Evolutionary conservation across 2,329 filamentous ascomycete species (phyloP).

Genomic region (Diaporthe nobilis): DNA sequence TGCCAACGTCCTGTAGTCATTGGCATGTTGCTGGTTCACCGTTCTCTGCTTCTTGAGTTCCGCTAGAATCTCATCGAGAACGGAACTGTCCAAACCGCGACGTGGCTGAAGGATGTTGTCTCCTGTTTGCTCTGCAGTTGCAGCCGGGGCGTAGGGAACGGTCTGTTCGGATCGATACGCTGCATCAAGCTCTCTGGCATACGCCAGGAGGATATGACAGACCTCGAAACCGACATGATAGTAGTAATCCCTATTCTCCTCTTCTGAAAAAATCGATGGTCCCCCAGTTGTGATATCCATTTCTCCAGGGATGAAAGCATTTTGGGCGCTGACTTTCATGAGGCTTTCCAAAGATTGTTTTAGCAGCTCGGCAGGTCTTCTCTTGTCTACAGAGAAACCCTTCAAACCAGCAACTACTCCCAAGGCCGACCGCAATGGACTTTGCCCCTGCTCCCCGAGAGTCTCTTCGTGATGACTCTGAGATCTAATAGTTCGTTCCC

Average conservation of each 20-base stretch:
- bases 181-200: not conserved
- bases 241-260: conserved; percentile 4
- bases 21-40: not conserved
- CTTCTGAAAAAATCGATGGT: not conserved
- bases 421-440: conserved; percentile 39
- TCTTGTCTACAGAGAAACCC: not conserved
- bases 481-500: conserved; percentile 39
- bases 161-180: not conserved
- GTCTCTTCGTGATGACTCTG: conserved; percentile 39
- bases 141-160: not conserved
- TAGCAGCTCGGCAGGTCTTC: not conserved
- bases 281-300: not conserved
- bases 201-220: conserved; percentile 14
- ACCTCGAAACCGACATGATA: conserved; percentile 24
- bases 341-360: not conserved
- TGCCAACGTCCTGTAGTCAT: not conserved
- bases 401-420: conserved; percentile 28
- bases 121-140: not conserved
- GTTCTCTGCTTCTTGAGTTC: not conserved
- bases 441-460: conserved; percentile 40
- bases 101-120: too few species aligned
- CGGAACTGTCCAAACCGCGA: too few species aligned
- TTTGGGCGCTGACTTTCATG: not conserved
- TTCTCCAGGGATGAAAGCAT: not conserved
- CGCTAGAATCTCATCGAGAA: not conserved